Evolutionary conservation across 2,329 filamentous ascomycete genomes (phyloP).

Genomic region (Capronia americana): DNA sequence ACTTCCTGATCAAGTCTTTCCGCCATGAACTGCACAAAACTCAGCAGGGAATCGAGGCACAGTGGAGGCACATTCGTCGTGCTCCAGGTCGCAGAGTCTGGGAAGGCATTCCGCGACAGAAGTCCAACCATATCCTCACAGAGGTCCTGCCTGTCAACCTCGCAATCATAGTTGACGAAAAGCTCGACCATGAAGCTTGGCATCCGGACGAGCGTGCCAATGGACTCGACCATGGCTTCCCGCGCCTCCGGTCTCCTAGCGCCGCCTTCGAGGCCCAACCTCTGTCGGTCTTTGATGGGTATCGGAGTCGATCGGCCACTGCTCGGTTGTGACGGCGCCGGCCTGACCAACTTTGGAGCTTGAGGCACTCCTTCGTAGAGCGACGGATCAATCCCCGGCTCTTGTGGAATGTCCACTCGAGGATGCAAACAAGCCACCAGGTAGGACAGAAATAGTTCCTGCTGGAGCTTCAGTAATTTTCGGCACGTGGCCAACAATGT

Average conservation of each 20-base stretch:
- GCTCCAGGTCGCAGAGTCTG: constrained; percentile 97
- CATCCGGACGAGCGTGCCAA: constrained; percentile 89
- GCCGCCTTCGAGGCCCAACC: constrained; percentile 89
- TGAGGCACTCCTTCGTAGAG: constrained; percentile 94
- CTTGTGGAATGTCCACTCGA: constrained; percentile 88
- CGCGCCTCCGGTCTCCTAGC: constrained; percentile 90
- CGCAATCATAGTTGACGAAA: constrained; percentile 98
- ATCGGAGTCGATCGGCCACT: constrained; percentile 91
- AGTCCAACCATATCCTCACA: constrained; percentile 96
- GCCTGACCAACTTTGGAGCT: constrained; percentile 84
- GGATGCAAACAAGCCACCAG: constrained; percentile 92
- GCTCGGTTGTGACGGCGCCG: constrained; percentile 71
- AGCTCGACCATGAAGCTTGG: constrained; percentile 93
- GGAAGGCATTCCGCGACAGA: constrained; percentile 90
- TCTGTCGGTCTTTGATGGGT: constrained; percentile 88
- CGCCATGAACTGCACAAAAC: constrained; percentile 89
- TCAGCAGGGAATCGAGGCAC: constrained; percentile 87
- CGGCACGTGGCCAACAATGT: constrained; percentile 91
- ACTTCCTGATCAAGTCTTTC: constrained; percentile 76
- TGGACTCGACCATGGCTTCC: constrained; percentile 97
- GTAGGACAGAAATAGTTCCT: constrained; percentile 94
- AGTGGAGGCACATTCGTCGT: constrained; percentile 96
- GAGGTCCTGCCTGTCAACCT: constrained; percentile 85
- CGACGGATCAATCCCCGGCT: constrained; percentile 86
- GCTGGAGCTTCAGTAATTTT: constrained; percentile 88